phyloP scores from a whole-genome alignment of 345 rosid genomes.

The Eucalyptus cladocalyx region DNA sequence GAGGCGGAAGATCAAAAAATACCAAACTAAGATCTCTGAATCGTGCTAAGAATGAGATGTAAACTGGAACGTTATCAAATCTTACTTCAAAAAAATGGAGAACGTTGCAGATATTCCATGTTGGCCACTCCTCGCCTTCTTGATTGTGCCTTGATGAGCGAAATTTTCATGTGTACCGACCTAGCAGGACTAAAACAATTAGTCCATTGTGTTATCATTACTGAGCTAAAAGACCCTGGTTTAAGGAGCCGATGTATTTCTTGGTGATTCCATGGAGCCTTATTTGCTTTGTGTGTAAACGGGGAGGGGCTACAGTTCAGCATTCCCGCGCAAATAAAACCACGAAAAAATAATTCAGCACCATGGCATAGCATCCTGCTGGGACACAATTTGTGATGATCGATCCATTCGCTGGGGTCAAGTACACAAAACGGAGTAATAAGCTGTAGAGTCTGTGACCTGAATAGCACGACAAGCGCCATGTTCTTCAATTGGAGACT shows the following conservation, averaged over 20 bases:
- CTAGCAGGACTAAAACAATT: not conserved
- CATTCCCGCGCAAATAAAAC: not conserved
- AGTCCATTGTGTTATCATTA: not conserved
- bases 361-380: not conserved
- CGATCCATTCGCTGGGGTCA: not conserved
- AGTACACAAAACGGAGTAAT: not conserved
- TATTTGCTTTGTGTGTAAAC: not conserved
- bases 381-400: not conserved
- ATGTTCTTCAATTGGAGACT: not conserved
- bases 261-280: not conserved
- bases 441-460: not conserved
- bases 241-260: not conserved
- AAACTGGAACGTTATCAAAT: not conserved
- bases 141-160: not conserved
- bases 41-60: not conserved
- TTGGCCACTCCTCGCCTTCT: not conserved
- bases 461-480: not conserved
- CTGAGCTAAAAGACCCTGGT: not conserved
- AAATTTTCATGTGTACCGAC: not conserved
- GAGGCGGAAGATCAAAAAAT: not conserved
- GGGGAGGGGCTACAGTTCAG: not conserved
- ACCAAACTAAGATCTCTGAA: not conserved
- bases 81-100: not conserved
- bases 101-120: not conserved
- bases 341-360: accelerated